phyloP scores from a whole-genome alignment of 192 early-diverging fungal species.

The Coemansia sp. region DNA sequence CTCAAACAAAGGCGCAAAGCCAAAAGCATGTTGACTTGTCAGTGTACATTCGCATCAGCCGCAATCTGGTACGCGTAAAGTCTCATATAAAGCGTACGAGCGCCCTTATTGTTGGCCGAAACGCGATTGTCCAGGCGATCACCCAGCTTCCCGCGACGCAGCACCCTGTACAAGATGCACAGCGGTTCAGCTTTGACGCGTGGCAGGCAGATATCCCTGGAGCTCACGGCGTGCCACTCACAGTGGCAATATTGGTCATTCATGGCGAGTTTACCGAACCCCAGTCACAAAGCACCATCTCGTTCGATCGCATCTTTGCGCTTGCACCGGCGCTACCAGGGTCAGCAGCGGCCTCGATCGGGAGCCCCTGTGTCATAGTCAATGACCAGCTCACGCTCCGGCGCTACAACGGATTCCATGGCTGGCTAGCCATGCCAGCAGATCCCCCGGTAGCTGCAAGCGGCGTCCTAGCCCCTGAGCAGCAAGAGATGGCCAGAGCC shows the following conservation, averaged over 20 bases:
- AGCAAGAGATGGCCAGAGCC: conserved; percentile 50
- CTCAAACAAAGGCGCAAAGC: conserved; percentile 35
- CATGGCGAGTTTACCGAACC: conserved; percentile 51
- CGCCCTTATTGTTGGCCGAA: conserved; percentile 28
- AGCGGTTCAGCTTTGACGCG: conserved; percentile 50
- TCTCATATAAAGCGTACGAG: conserved; percentile 33
- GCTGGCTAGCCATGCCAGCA: conserved; percentile 24
- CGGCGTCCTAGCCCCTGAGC: conserved; percentile 30
- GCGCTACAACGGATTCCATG: conserved; percentile 51
- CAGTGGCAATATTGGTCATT: conserved; percentile 28
- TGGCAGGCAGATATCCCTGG: conserved; percentile 36
- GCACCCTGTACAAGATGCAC: conserved; percentile 49
- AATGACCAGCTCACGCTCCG: conserved; percentile 50
- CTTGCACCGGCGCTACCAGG: conserved; percentile 40
- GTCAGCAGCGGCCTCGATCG: conserved; percentile 36
- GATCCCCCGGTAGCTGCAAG: not conserved
- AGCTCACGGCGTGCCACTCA: conserved; percentile 13
- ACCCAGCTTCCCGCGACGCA: conserved; percentile 37
- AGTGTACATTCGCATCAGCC: conserved; percentile 41
- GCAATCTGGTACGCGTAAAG: conserved; percentile 42
- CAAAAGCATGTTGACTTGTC: conserved; percentile 49
- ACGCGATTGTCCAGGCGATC: conserved; percentile 32
- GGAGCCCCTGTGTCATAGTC: conserved; percentile 43
- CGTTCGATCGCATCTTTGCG: conserved; percentile 49
- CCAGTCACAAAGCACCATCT: conserved; percentile 21